Conservation (phyloP, 1,284 basidiomycete species). For the Veloboletus limbatus region DNA sequence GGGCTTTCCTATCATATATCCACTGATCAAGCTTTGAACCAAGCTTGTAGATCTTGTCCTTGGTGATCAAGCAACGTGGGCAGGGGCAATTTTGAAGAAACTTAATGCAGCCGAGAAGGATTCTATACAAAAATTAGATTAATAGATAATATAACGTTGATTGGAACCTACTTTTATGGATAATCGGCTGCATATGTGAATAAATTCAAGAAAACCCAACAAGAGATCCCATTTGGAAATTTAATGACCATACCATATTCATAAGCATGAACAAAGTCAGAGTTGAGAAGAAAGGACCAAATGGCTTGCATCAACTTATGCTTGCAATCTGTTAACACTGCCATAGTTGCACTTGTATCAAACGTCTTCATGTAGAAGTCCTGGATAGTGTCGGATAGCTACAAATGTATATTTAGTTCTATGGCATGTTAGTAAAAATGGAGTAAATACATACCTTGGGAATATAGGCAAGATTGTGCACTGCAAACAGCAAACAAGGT, state of each 20-base stretch:
- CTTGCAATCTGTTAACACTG: slow-evolving; percentile 27
- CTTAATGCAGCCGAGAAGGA: slow-evolving; percentile 27
- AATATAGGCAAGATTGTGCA: slow-evolving; percentile 35
- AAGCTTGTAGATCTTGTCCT: slow-evolving; percentile 11
- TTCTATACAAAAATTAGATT: slow-evolving; percentile 22
- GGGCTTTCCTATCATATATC: background rate
- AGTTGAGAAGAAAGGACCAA: slow-evolving; percentile 30
- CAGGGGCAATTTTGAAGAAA: slow-evolving; percentile 28
- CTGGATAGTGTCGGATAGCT: slow-evolving; percentile 10
- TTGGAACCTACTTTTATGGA: slow-evolving; percentile 40
- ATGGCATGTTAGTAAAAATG: background rate
- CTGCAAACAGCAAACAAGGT: slow-evolving; percentile 19
- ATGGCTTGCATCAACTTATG: slow-evolving; percentile 35
- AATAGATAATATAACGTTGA: no score
- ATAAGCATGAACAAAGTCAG: slow-evolving; percentile 34
- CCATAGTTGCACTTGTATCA: slow-evolving; percentile 10
- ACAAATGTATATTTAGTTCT: slow-evolving; percentile 9
- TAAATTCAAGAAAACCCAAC: slow-evolving; percentile 27
- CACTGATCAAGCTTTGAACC: background rate
- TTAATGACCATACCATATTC: slow-evolving; percentile 29
- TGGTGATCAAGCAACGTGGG: slow-evolving; percentile 19
- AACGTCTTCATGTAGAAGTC: slow-evolving; percentile 23
- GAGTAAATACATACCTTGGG: slow-evolving; percentile 21
- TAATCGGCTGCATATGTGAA: slow-evolving; percentile 38
- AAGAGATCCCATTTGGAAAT: slow-evolving; percentile 29